Evolutionary conservation across 2,329 filamentous ascomycete species (phyloP).

Genomic region (Escovopsis weberi): DNA sequence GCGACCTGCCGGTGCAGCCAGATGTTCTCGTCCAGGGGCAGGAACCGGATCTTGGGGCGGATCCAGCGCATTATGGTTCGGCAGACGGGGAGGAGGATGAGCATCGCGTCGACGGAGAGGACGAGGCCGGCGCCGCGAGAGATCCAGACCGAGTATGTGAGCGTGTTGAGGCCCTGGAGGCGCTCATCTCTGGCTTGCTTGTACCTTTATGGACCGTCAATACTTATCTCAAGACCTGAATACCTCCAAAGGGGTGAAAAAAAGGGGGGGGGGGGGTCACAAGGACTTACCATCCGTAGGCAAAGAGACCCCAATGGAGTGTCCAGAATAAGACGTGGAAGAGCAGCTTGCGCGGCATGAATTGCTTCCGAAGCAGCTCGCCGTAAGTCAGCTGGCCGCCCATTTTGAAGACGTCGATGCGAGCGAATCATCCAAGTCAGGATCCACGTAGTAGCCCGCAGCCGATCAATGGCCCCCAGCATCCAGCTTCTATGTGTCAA

Average conservation of each 20-base stretch:
- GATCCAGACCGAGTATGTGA: constrained; percentile 86
- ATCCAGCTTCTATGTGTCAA: too few relatives aligned
- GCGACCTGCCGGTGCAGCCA: constrained; percentile 96
- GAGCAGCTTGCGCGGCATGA: constrained; percentile 54
- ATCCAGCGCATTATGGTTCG: constrained; percentile 74
- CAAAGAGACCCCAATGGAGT: constrained; percentile 66
- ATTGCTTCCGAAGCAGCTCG: constrained; percentile 44
- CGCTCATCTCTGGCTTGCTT: constrained; percentile 57
- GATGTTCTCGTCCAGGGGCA: constrained; percentile 89
- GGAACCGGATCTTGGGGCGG: constrained; percentile 71
- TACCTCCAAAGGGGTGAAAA: not conserved
- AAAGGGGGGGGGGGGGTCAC: not conserved
- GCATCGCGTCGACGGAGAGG: constrained; percentile 66
- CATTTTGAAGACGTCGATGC: constrained; percentile 12
- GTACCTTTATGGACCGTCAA: constrained; percentile 38
- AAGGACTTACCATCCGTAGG: constrained; percentile 60
- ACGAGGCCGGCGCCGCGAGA: constrained; percentile 86
- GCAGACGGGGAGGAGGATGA: constrained; percentile 91
- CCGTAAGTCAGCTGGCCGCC: constrained; percentile 26
- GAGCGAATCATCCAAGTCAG: too few relatives aligned
- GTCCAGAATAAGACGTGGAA: constrained; percentile 76
- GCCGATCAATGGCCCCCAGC: too few relatives aligned
- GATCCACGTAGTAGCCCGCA: too few relatives aligned
- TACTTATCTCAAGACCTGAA: not conserved
- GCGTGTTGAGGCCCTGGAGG: constrained; percentile 63